Evolutionary conservation across 768 basidiomycete genomes (phyloP), one percentile per base, ranked within the genome.

Genomic region (Lenzites betulinus): DNA sequence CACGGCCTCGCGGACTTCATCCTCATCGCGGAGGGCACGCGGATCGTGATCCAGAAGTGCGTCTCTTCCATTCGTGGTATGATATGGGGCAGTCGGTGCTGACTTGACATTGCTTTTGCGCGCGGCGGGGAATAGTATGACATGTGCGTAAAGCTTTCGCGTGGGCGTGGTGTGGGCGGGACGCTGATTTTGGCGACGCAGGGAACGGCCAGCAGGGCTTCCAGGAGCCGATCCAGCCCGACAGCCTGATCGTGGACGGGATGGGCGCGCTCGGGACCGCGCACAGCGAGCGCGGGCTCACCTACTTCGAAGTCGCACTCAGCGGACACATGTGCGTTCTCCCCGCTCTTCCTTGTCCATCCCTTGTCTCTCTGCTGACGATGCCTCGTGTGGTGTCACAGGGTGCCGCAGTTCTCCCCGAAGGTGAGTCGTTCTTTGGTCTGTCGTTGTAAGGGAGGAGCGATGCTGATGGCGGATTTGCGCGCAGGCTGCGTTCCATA

Each of bases 1-100:
- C 89, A 92, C 53, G 90, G 90, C 0, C 75, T 90, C 48, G 87
- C 83, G 0, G 90, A 92, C 71, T 92, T 83, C 66, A 79, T 88
- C 59, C 75, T 89, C 36, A 89, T 91, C 50, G 83, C 89, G 9
- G 86, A 90, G 61, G 90, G 90, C 4, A 67, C 75, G 20, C 66
- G 77, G 5, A 71, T 74, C 22, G 73, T 71, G 2, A 67, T 77
- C 18, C 76, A 77, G 50, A 76, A 77, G 74, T 76, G 62, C 61
- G 75, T 65, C n/a, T n/a, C n/a, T n/a, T n/a, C n/a, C n/a, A n/a
- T n/a, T n/a, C n/a, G n/a, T n/a, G n/a, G n/a, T n/a, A n/a, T n/a
- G n/a, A n/a, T n/a, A n/a, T n/a, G n/a, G n/a, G n/a, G n/a, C n/a
- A n/a, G n/a, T n/a, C n/a, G n/a, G n/a, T n/a, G n/a, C n/a, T n/a